Evolutionary conservation across 352 stramenopile species (phyloP).

Genomic region (Phytophthora aleatoria): DNA sequence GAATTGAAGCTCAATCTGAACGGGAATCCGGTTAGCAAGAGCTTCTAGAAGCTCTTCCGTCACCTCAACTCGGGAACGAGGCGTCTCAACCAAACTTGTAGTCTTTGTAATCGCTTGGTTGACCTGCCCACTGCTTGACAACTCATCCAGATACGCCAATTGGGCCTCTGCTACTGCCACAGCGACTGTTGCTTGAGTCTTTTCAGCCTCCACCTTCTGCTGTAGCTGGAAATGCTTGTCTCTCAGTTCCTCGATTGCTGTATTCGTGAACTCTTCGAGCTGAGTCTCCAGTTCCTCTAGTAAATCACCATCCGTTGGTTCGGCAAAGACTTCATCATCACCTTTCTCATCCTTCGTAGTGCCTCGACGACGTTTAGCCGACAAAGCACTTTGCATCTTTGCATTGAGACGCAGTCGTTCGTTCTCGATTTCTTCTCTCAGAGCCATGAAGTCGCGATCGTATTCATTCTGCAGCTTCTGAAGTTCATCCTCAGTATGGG

Average conservation of each 20-base stretch:
- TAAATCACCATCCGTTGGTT: not conserved
- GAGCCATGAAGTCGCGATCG: slow-evolving; percentile 14
- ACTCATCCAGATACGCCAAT: slow-evolving; percentile 18
- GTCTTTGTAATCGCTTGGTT: not conserved
- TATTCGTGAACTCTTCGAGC: slow-evolving; percentile 17
- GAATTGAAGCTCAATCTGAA: slow-evolving; percentile 27
- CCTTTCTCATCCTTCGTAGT: not conserved
- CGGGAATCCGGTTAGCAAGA: slow-evolving; percentile 27
- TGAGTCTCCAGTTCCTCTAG: slow-evolving; percentile 28
- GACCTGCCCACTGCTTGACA: not conserved
- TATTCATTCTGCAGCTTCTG: slow-evolving; percentile 27
- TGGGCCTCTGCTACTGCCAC: slow-evolving; percentile 27
- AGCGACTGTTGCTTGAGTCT: slow-evolving; percentile 11
- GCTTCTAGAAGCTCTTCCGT: slow-evolving; percentile 26
- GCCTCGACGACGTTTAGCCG: slow-evolving; percentile 11
- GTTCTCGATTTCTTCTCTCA: slow-evolving; percentile 26
- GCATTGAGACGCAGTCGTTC: slow-evolving; percentile 24
- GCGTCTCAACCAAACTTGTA: not conserved
- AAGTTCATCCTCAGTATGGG: slow-evolving; percentile 16
- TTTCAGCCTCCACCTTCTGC: slow-evolving; percentile 19
- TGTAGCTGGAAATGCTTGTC: slow-evolving; percentile 23
- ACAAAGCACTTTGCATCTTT: slow-evolving; percentile 22
- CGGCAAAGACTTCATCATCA: not conserved
- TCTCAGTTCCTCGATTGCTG: slow-evolving; percentile 19
- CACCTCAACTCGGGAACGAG: slow-evolving; percentile 4